phyloP scores from a whole-genome alignment of 805 yeast species.

The Wickerhamiella alocasiicola region DNA sequence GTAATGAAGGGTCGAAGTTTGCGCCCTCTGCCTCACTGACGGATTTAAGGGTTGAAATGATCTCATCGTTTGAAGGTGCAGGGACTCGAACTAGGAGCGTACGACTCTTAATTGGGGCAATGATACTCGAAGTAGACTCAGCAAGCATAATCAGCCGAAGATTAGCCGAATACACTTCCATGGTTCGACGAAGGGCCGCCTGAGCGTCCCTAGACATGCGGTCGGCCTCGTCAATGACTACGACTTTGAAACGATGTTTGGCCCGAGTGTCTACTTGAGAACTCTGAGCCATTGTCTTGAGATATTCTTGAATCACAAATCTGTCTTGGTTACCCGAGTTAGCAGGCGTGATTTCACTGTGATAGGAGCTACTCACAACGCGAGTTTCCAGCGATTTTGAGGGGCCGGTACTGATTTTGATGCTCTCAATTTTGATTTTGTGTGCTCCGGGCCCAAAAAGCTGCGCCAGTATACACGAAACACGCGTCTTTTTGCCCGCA shows the following conservation, averaged over 20 bases:
- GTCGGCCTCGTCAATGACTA: constrained; percentile 90
- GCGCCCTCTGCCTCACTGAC: constrained; percentile 49
- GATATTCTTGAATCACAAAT: constrained; percentile 82
- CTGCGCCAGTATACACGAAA: constrained; percentile 63
- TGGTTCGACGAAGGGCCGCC: constrained; percentile 79
- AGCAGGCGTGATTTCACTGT: constrained; percentile 88
- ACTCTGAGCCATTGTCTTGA: constrained; percentile 89
- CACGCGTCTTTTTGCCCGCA: constrained; percentile 92
- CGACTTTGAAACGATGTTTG: constrained; percentile 49
- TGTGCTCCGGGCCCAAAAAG: constrained; percentile 76
- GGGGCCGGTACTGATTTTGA: constrained; percentile 59
- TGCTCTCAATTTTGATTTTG: constrained; percentile 78
- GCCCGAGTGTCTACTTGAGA: constrained; percentile 79
- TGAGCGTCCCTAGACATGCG: constrained; percentile 93
- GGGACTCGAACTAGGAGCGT: constrained; percentile 79
- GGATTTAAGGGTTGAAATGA: constrained; percentile 39
- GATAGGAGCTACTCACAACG: constrained; percentile 83
- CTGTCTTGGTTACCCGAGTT: constrained; percentile 96
- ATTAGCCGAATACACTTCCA: constrained; percentile 53
- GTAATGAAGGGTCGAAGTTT: constrained; percentile 27
- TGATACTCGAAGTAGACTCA: constrained; percentile 81
- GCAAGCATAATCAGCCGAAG: constrained; percentile 75
- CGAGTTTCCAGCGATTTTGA: constrained; percentile 79
- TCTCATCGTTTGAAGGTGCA: constrained; percentile 56
- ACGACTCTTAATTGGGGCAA: constrained; percentile 89